Evolutionary conservation across 768 basidiomycete species (phyloP), one percentile per base, ranked within the genome.

Genomic region (Boletales sp.): DNA sequence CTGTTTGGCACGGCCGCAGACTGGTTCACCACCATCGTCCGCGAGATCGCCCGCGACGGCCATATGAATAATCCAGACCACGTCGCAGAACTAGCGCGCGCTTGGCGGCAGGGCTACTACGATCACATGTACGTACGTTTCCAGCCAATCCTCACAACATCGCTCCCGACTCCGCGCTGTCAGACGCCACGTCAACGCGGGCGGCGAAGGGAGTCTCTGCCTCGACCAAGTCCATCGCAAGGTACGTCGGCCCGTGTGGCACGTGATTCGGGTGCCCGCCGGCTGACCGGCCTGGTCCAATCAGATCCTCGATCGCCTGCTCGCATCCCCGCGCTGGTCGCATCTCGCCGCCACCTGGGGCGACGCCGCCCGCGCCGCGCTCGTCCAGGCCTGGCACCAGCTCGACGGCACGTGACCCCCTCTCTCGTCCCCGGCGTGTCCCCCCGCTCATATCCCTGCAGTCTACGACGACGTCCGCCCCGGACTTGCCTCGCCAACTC

Each of bases 221-320:
- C 68, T 82, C 11, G 85, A 87, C 49, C 46, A 67, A 18, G 74
- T 79, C 68, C 82, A 86, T 58, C 71, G 81, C 49, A 58, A 83
- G 68, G 83, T 77, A 46, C 30, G 69, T 79, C 75, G 34, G 39
- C 56, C 55, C 45, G 28, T 10, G 6, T 17, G n/a, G n/a, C n/a
- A n/a, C n/a, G n/a, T n/a, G n/a, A n/a, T n/a, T n/a, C n/a, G n/a
- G n/a, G n/a, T n/a, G n/a, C n/a, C n/a, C n/a, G n/a, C n/a, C n/a
- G n/a, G n/a, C n/a, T n/a, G n/a, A n/a, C n/a, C n/a, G n/a, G n/a
- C n/a, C n/a, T n/a, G n/a, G n/a, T n/a, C n/a, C n/a, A n/a, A n/a
- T n/a, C n/a, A 87, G 84, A 74, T 84, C 35, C 73, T 86, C 30
- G 79, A 87, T 18, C 50, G 57, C 14, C 76, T 87, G 70, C 73